Percentiles rank a stretch among this genome's conserved stretches.
Conservation (phyloP, 106 monocot species). For the Dendrobium nobile region DNA sequence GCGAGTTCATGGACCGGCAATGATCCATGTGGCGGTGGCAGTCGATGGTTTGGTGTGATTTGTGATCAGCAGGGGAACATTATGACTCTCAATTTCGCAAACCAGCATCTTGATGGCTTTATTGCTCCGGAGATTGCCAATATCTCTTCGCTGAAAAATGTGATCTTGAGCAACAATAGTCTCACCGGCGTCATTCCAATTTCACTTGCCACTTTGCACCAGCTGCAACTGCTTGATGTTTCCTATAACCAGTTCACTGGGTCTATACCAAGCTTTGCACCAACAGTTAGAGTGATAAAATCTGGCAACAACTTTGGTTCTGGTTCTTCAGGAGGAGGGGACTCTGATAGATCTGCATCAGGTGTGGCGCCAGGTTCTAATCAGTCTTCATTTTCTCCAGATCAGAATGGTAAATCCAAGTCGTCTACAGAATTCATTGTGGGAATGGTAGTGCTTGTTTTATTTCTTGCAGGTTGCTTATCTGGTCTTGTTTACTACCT, state of each 20-base stretch:
- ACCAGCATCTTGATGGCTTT: not conserved
- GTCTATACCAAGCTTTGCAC: not conserved
- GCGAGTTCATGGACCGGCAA: constrained; percentile 39
- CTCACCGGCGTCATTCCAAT: constrained; percentile 1
- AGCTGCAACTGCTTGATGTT: constrained; percentile 7
- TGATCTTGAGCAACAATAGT: constrained; percentile 8
- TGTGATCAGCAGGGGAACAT: constrained; percentile 5
- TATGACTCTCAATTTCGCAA: constrained; percentile 4
- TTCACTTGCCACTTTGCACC: not conserved
- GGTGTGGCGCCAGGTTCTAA: constrained; percentile 11
- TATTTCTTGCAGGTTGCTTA: constrained; percentile 26
- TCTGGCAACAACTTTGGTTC: constrained; percentile 30
- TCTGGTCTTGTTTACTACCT: constrained; percentile 14
- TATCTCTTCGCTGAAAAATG: constrained; percentile 1
- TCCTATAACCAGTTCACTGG: constrained; percentile 5
- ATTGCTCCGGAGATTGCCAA: constrained; percentile 5
- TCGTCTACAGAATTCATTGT: constrained; percentile 18
- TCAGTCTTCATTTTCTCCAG: not conserved
- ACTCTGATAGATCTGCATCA: not conserved
- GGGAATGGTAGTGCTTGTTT: constrained; percentile 19
- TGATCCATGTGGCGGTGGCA: not conserved
- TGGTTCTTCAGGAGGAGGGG: not conserved
- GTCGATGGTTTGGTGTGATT: constrained; percentile 1
- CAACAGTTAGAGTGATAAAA: constrained; percentile 29
- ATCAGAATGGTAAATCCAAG: constrained; percentile 8